phyloP scores from a whole-genome alignment of 2,329 filamentous ascomycete genomes.

The Claviceps fusiformis region DNA sequence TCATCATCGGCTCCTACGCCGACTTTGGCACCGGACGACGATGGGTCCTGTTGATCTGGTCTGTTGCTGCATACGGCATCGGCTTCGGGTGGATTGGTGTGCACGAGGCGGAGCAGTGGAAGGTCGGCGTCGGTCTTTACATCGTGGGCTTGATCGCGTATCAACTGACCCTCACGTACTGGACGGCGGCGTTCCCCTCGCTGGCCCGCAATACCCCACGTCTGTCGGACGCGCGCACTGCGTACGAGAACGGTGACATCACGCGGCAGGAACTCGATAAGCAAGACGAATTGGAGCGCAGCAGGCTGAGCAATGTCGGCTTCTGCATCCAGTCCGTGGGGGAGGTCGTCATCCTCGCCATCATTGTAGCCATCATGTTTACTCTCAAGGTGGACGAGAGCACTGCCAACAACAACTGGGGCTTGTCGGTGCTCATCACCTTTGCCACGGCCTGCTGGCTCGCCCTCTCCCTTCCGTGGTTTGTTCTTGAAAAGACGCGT shows the following conservation, averaged over 20 bases:
- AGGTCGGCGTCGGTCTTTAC: constrained; percentile 46
- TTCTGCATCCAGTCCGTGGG: constrained; percentile 51
- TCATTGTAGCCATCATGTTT: constrained; percentile 52
- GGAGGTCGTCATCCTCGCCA: constrained; percentile 48
- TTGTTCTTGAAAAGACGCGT: constrained; percentile 48
- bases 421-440: constrained; percentile 49
- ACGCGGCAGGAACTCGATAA: constrained; percentile 45
- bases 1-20: constrained; percentile 37
- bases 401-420: constrained; percentile 50
- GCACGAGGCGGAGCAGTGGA: constrained; percentile 45
- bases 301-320: constrained; percentile 47
- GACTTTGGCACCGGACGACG: constrained; percentile 54
- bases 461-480: constrained; percentile 52
- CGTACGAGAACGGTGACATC: constrained; percentile 30
- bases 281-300: constrained; percentile 48
- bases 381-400: constrained; percentile 45
- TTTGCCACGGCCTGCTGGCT: constrained; percentile 53
- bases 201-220: constrained; percentile 23
- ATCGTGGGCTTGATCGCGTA: constrained; percentile 54
- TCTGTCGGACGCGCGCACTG: constrained; percentile 19
- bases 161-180: constrained; percentile 54
- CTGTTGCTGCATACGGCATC: constrained; percentile 45
- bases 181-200: constrained; percentile 44
- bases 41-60: constrained; percentile 48
- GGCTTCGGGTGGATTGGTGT: constrained; percentile 57